A percentile compares a stretch with the other conserved stretches of the same genome.
Evolutionary conservation across 768 basidiomycete species (phyloP).

Genomic region (Hericium rajendrae): DNA sequence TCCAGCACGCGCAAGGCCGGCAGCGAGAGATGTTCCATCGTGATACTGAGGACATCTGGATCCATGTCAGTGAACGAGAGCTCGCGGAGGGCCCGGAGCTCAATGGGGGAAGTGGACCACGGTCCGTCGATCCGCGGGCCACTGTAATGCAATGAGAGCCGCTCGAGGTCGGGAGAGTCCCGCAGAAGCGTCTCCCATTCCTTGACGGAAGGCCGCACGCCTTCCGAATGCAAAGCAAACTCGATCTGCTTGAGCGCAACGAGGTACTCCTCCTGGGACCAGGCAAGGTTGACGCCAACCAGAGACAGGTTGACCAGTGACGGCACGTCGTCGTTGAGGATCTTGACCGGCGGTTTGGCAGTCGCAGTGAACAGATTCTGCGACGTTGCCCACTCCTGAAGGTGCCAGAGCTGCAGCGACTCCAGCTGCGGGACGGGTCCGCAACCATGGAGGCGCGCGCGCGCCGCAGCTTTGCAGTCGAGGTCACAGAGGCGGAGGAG

Average conservation of each 20-base stretch:
- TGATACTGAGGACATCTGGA: constrained; percentile 38
- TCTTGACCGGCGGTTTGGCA: constrained; percentile 46
- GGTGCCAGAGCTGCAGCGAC: constrained; percentile 56
- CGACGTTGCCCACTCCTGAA: constrained; percentile 43
- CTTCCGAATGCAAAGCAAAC: constrained; percentile 51
- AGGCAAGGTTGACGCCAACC: constrained; percentile 58
- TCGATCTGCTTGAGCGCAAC: constrained; percentile 40
- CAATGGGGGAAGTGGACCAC: constrained; percentile 24
- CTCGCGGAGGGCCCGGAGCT: constrained; percentile 27
- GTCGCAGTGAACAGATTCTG: constrained; percentile 46
- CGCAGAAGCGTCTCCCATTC: constrained; percentile 48
- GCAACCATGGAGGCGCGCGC: constrained; percentile 39
- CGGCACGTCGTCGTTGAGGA: constrained; percentile 46
- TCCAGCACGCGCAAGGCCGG: constrained; percentile 36
- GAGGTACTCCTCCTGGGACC: constrained; percentile 42
- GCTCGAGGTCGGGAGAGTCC: constrained; percentile 35
- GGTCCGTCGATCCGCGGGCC: constrained; percentile 32
- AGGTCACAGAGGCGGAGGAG: constrained; percentile 51
- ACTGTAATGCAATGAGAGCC: constrained; percentile 47
- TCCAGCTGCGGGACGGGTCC: constrained; percentile 46
- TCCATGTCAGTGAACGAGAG: constrained; percentile 48
- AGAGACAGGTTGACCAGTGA: constrained; percentile 45
- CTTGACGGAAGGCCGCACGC: constrained; percentile 44
- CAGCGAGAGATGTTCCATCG: constrained; percentile 37
- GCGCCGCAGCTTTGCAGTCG: constrained; percentile 45